phyloP scores from a whole-genome alignment of 2,329 filamentous ascomycete species.

The Xylaria polymorpha region DNA sequence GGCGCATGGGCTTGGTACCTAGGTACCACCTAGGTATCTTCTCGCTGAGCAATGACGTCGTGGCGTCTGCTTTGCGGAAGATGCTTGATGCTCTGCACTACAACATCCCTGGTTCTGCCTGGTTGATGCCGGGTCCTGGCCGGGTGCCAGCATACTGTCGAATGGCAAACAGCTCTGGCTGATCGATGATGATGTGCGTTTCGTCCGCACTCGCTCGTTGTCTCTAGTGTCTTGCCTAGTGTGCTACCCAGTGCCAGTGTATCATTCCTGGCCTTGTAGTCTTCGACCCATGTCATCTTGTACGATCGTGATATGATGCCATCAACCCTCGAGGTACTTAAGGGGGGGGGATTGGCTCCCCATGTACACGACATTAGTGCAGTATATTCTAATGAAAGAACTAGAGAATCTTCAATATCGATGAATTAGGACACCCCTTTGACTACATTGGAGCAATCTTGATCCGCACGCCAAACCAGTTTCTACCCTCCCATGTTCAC shows the following conservation, averaged over 20 bases:
- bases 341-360: background rate
- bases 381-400: background rate
- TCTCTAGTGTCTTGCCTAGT: background rate
- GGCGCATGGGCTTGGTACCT: background rate
- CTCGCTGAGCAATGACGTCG: conserved; percentile 32
- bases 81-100: background rate
- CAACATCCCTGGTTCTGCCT: background rate
- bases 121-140: background rate
- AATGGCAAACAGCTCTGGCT: conserved; percentile 17
- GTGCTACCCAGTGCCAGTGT: background rate
- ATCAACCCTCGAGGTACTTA: conserved; percentile 9
- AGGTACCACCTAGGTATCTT: conserved; percentile 8
- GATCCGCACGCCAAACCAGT: background rate
- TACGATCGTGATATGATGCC: conserved; percentile 14
- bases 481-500: background rate
- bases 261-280: background rate
- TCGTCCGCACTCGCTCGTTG: background rate
- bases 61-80: conserved; percentile 1
- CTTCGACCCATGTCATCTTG: conserved; percentile 8
- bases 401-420: background rate
- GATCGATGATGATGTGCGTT: conserved; percentile 20
- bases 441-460: background rate
- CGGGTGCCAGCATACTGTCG: conserved; percentile 1
- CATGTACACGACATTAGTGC: no score
- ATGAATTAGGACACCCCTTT: background rate